Evolutionary conservation across 1,139 yeast species (phyloP).

Genomic region (Yamadazyma jaroonii): DNA sequence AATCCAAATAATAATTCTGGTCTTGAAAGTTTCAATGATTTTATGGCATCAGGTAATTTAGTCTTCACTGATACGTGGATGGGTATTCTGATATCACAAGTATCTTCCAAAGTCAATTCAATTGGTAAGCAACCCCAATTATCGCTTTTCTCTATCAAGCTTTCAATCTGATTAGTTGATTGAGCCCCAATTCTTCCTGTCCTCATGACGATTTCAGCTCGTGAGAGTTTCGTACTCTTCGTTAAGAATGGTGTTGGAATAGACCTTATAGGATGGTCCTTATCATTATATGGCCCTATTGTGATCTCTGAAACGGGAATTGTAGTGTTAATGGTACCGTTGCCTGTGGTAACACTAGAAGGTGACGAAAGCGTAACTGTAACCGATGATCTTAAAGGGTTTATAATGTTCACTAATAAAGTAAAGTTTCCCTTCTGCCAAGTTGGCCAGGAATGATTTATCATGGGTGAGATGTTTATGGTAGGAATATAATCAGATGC

Average conservation of each 20-base stretch:
- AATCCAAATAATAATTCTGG: slow-evolving; percentile 27
- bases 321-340: slow-evolving; percentile 15
- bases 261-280: slow-evolving; percentile 12
- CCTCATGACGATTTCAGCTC: slow-evolving; percentile 31
- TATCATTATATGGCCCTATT: slow-evolving; percentile 15
- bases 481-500: slow-evolving; percentile 36
- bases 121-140: slow-evolving; percentile 40
- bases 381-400: slow-evolving; percentile 23
- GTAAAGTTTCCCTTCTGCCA: slow-evolving; percentile 13
- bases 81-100: slow-evolving; percentile 21
- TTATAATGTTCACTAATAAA: slow-evolving; percentile 28
- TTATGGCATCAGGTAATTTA: slow-evolving; percentile 22
- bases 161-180: slow-evolving; percentile 17
- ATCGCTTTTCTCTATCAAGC: slow-evolving; percentile 22
- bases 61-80: slow-evolving; percentile 27
- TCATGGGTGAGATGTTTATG: slow-evolving; percentile 14
- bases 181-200: slow-evolving; percentile 21
- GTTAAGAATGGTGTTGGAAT: slow-evolving; percentile 37
- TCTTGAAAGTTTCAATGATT: slow-evolving; percentile 17
- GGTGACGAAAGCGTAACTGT: slow-evolving; percentile 15
- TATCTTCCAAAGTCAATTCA: slow-evolving; percentile 9
- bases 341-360: slow-evolving; percentile 4
- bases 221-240: slow-evolving; percentile 24
- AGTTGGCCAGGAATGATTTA: slow-evolving; percentile 10
- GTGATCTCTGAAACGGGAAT: slow-evolving; percentile 25